phyloP scores from a whole-genome alignment of 2,329 filamentous ascomycete genomes.

The Tolypocladium endophyticum region DNA sequence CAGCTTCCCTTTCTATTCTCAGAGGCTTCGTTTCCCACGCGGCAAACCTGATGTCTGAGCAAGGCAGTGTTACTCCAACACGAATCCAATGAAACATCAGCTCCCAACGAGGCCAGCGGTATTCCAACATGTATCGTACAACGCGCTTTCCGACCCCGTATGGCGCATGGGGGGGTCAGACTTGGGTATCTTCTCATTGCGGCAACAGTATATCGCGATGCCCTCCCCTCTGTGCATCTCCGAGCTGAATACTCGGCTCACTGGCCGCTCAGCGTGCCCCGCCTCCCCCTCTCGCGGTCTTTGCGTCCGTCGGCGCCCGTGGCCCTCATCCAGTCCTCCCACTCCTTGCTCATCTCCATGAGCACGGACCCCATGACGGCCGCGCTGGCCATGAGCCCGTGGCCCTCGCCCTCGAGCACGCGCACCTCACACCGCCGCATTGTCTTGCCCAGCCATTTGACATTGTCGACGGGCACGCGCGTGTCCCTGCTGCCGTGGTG shows the following conservation, averaged over 20 bases:
- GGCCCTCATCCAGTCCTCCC: constrained; percentile 73
- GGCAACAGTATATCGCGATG: neutral
- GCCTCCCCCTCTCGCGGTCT: constrained; percentile 20
- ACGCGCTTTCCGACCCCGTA: neutral
- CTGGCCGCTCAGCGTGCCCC: constrained; percentile 13
- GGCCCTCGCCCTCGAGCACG: constrained; percentile 81
- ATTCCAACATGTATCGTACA: neutral
- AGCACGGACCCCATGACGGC: constrained; percentile 88
- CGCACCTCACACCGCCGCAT: constrained; percentile 91
- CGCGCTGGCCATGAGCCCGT: constrained; percentile 92
- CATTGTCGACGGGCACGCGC: constrained; percentile 88
- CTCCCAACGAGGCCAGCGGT: neutral
- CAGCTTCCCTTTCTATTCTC: neutral
- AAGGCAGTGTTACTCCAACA: neutral
- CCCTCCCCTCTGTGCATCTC: neutral
- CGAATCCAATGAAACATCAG: neutral
- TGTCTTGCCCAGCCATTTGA: constrained; percentile 84
- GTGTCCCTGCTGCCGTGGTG: constrained; percentile 88
- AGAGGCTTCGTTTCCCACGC: too few species aligned
- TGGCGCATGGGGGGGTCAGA: neutral
- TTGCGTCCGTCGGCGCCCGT: constrained; percentile 32
- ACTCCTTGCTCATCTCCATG: constrained; percentile 88
- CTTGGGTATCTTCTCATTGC: neutral
- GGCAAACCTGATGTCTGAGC: neutral
- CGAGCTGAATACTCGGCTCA: neutral